phyloP scores from a whole-genome alignment of 169 alveolate genomes.

The Plasmodium berghei region DNA sequence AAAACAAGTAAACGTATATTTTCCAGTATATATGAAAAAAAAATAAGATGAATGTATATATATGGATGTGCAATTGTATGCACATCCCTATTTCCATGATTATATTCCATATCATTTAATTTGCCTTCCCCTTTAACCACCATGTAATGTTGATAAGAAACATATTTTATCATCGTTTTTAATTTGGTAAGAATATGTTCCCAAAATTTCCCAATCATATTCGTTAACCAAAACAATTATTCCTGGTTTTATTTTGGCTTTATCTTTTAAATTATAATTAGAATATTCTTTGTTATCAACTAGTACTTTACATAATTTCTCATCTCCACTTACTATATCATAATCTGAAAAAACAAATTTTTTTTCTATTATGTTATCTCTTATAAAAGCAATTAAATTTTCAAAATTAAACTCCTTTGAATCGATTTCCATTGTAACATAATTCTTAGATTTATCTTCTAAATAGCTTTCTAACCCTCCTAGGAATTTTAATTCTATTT shows the following conservation, averaged over 20 bases:
- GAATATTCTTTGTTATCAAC: conserved; percentile 59
- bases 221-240: conserved; percentile 94
- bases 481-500: conserved; percentile 75
- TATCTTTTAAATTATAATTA: conserved; percentile 76
- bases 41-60: no score
- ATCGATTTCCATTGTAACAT: conserved; percentile 62
- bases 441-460: conserved; percentile 46
- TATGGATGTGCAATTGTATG: no score
- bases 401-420: conserved; percentile 71
- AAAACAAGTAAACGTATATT: no score
- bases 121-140: conserved; percentile 87
- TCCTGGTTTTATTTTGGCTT: conserved; percentile 90
- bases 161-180: conserved; percentile 89
- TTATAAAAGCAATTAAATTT: conserved; percentile 80
- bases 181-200: conserved; percentile 87
- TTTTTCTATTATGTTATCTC: conserved; percentile 79
- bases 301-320: conserved; percentile 61
- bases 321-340: conserved; percentile 27
- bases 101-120: not conserved
- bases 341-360: conserved; percentile 80
- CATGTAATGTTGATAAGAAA: conserved; percentile 97
- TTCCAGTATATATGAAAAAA: no score
- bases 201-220: conserved; percentile 96
- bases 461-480: conserved; percentile 76
- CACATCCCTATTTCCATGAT: no score